These are phyloP conservation scores for Polysphondylium violaceum DNA, from an alignment of 78 protist genomes.

Conservation along the genomic window DNA sequence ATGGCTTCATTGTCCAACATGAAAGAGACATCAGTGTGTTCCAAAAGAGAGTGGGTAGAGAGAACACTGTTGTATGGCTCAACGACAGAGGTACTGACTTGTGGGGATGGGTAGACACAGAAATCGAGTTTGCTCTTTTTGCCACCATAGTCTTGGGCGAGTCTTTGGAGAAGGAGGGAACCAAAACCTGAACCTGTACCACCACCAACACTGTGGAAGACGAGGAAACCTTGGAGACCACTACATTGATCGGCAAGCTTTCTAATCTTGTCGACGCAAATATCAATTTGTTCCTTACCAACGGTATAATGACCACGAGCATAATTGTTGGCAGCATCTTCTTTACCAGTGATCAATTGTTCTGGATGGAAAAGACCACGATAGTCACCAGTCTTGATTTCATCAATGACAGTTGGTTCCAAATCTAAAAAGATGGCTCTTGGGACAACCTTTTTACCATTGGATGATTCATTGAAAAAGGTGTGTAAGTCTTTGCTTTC, in stretches of 20 bases:
- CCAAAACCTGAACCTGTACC: conserved; percentile 98
- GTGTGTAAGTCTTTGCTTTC: conserved; percentile 83
- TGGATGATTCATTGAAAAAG: conserved; percentile 90
- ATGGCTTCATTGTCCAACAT: conserved; percentile 97
- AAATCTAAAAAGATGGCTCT: conserved; percentile 96
- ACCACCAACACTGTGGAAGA: conserved; percentile 95
- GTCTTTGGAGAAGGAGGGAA: conserved; percentile 94
- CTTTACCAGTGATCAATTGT: conserved; percentile 99
- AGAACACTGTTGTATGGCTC: conserved; percentile 98
- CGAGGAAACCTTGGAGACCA: conserved; percentile 98
- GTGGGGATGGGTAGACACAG: conserved; percentile 94
- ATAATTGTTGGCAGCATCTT: conserved; percentile 95
- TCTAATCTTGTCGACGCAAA: conserved; percentile 97
- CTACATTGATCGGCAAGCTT: conserved; percentile 99
- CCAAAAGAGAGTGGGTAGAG: conserved; percentile 95
- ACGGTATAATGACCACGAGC: conserved; percentile 97
- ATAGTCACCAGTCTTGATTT: conserved; percentile 94
- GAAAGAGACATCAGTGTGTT: conserved; percentile 94
- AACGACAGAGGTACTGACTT: conserved; percentile 94
- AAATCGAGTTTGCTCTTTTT: conserved; percentile 94
- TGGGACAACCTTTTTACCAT: conserved; percentile 95
- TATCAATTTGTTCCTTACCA: conserved; percentile 96
- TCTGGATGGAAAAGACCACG: conserved; percentile 96
- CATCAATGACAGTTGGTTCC: conserved; percentile 96
- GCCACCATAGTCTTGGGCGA: conserved; percentile 95